phyloP scores from a whole-genome alignment of 306 rosid species.

The Cucurbita pepo region DNA sequence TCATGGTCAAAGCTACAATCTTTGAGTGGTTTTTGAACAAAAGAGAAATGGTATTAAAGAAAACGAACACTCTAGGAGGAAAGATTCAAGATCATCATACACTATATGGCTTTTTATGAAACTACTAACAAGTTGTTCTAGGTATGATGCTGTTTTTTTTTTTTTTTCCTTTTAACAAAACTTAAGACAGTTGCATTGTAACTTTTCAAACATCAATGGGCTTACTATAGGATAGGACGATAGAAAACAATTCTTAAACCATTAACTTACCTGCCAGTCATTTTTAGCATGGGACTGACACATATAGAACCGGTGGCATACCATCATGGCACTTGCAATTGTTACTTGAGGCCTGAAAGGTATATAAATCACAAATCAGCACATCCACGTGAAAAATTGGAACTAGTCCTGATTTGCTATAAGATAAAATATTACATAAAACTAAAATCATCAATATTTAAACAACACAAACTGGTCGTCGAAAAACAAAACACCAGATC shows the following conservation, averaged over 20 bases:
- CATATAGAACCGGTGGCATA: slow-evolving; percentile 44
- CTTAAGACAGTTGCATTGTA: neutral
- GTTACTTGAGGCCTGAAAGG: slow-evolving; percentile 39
- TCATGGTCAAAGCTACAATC: neutral
- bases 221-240: neutral
- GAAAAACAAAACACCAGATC: neutral
- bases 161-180: neutral
- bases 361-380: neutral
- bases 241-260: neutral
- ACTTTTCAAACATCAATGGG: neutral
- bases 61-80: neutral
- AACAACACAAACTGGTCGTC: neutral
- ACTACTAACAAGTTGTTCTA: neutral
- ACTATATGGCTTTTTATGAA: neutral
- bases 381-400: neutral
- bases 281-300: slow-evolving; percentile 36
- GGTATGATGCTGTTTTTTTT: neutral
- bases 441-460: neutral
- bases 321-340: slow-evolving; percentile 35
- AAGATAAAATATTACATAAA: neutral
- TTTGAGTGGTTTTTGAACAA: neutral
- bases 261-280: slow-evolving; percentile 35
- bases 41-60: neutral
- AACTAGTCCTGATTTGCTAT: neutral
- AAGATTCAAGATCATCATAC: neutral